Evolutionary conservation across 257 asterid genomes (phyloP).

Genomic region (Gynochthodes officinalis): DNA sequence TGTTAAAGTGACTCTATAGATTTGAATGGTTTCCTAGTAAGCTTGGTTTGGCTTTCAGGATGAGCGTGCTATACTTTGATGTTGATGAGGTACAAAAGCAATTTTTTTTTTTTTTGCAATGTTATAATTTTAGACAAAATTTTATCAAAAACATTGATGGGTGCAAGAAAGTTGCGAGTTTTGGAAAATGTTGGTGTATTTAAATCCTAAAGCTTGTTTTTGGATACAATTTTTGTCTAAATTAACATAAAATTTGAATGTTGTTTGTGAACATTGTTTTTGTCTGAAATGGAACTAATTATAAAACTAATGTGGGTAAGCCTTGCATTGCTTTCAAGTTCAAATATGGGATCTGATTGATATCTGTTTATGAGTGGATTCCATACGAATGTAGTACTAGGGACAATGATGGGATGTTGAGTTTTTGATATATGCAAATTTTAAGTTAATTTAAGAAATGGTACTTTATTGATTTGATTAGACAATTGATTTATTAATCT

Average conservation of each 20-base stretch:
- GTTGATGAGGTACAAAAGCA: constrained; percentile 56
- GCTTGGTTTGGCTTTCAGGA: constrained; percentile 99
- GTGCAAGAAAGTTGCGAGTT: not conserved
- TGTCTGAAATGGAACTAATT: no score
- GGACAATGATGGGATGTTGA: no score
- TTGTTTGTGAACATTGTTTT: no score
- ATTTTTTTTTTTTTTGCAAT: not conserved
- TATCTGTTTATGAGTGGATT: not conserved
- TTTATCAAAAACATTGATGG: not conserved
- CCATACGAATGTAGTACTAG: no score
- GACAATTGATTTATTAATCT: no score
- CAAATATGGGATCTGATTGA: not conserved
- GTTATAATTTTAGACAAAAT: not conserved
- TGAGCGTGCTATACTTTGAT: constrained; percentile 79
- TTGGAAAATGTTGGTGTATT: not conserved
- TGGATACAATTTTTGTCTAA: not conserved
- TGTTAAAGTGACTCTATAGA: constrained; percentile 90
- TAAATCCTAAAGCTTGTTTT: not conserved
- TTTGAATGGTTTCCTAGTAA: constrained; percentile 95
- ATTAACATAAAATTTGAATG: no score
- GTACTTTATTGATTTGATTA: not conserved
- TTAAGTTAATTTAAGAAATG: not conserved
- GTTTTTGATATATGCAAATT: not conserved
- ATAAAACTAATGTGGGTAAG: no score
- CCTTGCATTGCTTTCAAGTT: not conserved